Conservation (phyloP, 495 filamentous ascomycete genomes). For the Acidomyces sp. region DNA sequence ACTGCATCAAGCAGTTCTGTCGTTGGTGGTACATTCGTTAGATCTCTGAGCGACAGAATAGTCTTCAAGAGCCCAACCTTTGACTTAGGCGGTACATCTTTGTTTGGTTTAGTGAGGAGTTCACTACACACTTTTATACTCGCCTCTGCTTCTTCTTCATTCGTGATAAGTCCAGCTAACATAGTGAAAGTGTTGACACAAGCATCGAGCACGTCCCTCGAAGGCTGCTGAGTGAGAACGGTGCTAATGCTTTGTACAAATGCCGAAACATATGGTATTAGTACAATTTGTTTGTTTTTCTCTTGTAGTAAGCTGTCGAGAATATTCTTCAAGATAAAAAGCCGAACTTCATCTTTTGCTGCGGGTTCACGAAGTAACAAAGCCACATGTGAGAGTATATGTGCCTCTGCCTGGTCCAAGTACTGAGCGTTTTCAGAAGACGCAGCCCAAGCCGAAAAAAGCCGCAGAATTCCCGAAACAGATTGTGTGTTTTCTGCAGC, state of each 20-base stretch:
- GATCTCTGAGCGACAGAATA: constrained; percentile 28
- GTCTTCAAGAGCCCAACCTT: constrained; percentile 69
- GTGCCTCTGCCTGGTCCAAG: constrained; percentile 48
- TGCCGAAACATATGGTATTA: constrained; percentile 1
- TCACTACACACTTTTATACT: constrained; percentile 48
- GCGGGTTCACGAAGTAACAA: constrained; percentile 60
- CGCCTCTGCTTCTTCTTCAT: constrained; percentile 61
- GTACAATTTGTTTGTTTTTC: not conserved
- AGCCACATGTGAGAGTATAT: constrained; percentile 53
- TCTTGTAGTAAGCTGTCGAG: constrained; percentile 46
- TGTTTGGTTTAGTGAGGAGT: constrained; percentile 68
- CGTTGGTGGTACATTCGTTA: constrained; percentile 5
- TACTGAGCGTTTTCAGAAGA: constrained; percentile 52
- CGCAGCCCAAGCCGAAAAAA: constrained; percentile 69
- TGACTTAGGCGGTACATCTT: constrained; percentile 64
- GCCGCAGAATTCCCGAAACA: constrained; percentile 64
- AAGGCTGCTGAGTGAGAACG: constrained; percentile 40
- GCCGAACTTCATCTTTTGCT: constrained; percentile 76
- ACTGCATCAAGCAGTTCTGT: constrained; percentile 11
- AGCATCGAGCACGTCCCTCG: constrained; percentile 57
- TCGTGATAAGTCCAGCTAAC: constrained; percentile 55
- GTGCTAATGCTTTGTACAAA: constrained; percentile 42
- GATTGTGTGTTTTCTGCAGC: constrained; percentile 78
- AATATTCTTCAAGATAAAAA: constrained; percentile 63
- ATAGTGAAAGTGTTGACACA: constrained; percentile 64